Evolutionary conservation across 2,329 filamentous ascomycete species (phyloP), one percentile per base, ranked within the genome.

Genomic region (Lachnellula hyalina): DNA sequence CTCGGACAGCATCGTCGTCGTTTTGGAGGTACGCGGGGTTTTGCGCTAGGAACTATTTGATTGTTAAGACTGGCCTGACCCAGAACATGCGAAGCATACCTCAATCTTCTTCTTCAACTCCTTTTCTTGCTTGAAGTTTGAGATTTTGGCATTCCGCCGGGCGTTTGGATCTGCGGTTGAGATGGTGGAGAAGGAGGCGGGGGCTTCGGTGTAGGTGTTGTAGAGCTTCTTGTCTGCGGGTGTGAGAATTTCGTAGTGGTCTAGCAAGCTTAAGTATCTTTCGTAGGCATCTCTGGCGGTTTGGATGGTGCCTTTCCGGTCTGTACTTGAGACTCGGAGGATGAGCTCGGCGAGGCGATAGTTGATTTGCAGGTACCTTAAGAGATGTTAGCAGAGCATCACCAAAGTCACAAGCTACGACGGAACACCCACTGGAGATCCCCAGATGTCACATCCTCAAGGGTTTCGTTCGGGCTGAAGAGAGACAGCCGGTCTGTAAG

Each of bases 391-490:
- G 67, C 49, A 40, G 1, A 44, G 19, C 46, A 54, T 45, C 21
- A 19, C 17, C 23, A 25, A 49, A 21, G 14, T 19, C 38, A 28
- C 9, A 41, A 44, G 32, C 36, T 34, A 7, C 38, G 47, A 7
- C 38, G 47, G 9, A 9, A 32, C 9, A 63, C 72, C 56, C 75
- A 96, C 73, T 90, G 90, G 34, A 99, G 74, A 66, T 96, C 86
- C n/a, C 81, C 79, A 1, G 93, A 95, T 14, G 89, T 77, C 34
- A 96, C 75, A 73, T 99, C 94, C 58, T 99, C 94, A 40, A 93
- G 73, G 0, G 82, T 81, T 72, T 99, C 94, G 72, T 99, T 99
- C 36, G 85, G 79, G 63, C 90, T 96, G 79, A 97, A 97, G 51
- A 99, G 77, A 0, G 89, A 86, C 25, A 94, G 77, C 56, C 83